A percentile compares a stretch with the other conserved stretches of the same genome.
Evolutionary conservation across 2,329 filamentous ascomycete genomes (phyloP).

Genomic region (Leptographium radiaticola): DNA sequence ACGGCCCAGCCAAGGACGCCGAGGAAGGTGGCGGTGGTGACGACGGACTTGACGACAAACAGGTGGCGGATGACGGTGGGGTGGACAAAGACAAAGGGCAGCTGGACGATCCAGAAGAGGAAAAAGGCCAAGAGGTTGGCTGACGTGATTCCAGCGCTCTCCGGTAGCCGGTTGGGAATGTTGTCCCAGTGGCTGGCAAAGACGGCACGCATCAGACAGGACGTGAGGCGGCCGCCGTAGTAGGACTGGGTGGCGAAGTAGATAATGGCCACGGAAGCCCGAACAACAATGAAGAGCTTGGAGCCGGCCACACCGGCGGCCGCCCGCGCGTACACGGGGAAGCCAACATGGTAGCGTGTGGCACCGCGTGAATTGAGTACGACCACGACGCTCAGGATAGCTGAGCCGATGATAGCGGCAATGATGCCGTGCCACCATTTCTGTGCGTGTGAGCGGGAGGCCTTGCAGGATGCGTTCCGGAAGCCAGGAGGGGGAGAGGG

Average conservation of each 20-base stretch:
- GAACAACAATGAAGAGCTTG: constrained; percentile 24
- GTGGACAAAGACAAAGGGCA: constrained; percentile 26
- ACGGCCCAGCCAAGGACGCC: constrained; percentile 22
- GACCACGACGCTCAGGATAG: constrained; percentile 19
- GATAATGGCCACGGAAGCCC: constrained; percentile 13
- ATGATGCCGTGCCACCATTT: constrained; percentile 20
- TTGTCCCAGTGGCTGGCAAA: constrained; percentile 8
- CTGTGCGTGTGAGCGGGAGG: not conserved
- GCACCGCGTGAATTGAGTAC: constrained; percentile 21
- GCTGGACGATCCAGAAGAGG: constrained; percentile 21
- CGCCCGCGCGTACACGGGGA: constrained; percentile 20
- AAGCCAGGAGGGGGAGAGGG: not conserved
- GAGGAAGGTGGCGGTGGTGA: constrained; percentile 20
- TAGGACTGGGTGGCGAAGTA: constrained; percentile 8
- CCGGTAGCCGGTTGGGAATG: constrained; percentile 20
- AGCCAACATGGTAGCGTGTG: constrained; percentile 20
- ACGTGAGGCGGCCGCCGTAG: constrained; percentile 6
- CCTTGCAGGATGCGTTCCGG: too few species aligned
- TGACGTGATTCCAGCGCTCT: constrained; percentile 22
- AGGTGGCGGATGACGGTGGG: constrained; percentile 23
- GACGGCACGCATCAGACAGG: constrained; percentile 6
- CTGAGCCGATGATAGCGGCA: constrained; percentile 18
- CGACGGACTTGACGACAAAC: constrained; percentile 14
- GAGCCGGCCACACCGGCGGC: constrained; percentile 23
- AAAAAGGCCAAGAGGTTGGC: constrained; percentile 22